Evolutionary conservation across 202 grass and related monocot genomes (phyloP), one percentile per base, ranked within the genome.

Genomic region (Elaeis oleifera): DNA sequence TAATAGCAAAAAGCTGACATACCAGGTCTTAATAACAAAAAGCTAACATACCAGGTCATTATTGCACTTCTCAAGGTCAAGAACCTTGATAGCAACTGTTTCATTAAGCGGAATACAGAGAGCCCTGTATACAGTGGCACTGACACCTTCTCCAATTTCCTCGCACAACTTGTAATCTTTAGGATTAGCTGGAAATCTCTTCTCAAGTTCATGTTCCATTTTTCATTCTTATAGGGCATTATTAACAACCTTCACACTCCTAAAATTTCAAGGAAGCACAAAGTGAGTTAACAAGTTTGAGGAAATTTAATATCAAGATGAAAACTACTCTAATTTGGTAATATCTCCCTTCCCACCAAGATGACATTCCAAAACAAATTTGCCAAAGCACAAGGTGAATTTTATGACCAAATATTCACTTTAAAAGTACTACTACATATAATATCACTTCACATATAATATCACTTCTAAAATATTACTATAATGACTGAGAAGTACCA

Each of bases 61-160:
- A 66, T 61, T 92, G 77, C 84, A 92, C 77, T 86, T 97, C 79
- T 92, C 94, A 60, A 97, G 84, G 69, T 97, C 84, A 74, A 97
- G 88, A 79, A 92, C 85, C 77, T 97, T 97, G 54, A 97, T 92
- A 50, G 84, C 94, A 77, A 97, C 94, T 68, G 81, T 78, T 65
- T 76, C 56, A 77, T 97, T 82, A 69, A 86, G 71, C 23, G 88
- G 82, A 58, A 97, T 52, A 53, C 88, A 97, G 23, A 89, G 77
- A 58, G 88, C 94, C 66, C 85, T 79, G 71, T 78, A 89, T 53
- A 92, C 94, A 58, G 81, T 89, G 26, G 92, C 92, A 85, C 92
- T 96, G 70, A 91, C 92, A 64, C 92, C 92, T 72, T 86, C 92
- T 73, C 92, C 92, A 71, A 97, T 69, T 84, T 97, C 94, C 61